Percentiles rank a stretch among this genome's conserved stretches.
Conservation (phyloP, 1,139 yeast genomes). For the Sugiyamaella sp. region DNA sequence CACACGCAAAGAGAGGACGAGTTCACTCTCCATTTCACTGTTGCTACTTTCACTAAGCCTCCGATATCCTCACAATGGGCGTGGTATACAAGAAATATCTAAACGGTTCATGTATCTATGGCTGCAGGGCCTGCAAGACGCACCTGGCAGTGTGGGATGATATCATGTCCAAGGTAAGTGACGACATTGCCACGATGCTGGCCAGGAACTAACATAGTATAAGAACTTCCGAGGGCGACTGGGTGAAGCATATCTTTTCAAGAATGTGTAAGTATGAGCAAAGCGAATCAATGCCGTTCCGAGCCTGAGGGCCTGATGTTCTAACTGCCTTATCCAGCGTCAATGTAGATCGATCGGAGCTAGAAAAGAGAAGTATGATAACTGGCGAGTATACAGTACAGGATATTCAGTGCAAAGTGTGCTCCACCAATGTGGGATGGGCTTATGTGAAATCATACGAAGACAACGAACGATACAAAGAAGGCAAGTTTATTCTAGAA, state of each 20-base stretch:
- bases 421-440: slow-evolving; percentile 73
- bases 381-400: slow-evolving; percentile 73
- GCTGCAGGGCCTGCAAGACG: slow-evolving; percentile 46
- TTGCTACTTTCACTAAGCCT: not conserved
- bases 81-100: slow-evolving; percentile 42
- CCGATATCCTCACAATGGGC: slow-evolving; percentile 37
- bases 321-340: slow-evolving; percentile 10
- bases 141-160: slow-evolving; percentile 44
- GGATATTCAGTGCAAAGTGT: slow-evolving; percentile 67
- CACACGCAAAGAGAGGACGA: too few species aligned
- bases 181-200: too few species aligned
- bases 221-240: slow-evolving; percentile 46
- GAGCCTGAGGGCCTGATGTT: too few species aligned
- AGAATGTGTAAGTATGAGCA: slow-evolving; percentile 42
- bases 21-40: too few species aligned
- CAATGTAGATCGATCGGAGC: slow-evolving; percentile 41
- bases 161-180: slow-evolving; percentile 39
- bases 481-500: slow-evolving; percentile 78
- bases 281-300: too few species aligned
- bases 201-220: not conserved
- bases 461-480: slow-evolving; percentile 66
- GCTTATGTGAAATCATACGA: slow-evolving; percentile 64
- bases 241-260: slow-evolving; percentile 48
- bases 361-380: slow-evolving; percentile 54
- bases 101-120: slow-evolving; percentile 40